Evolutionary conservation across 345 rosid genomes (phyloP).

Genomic region (Dimocarpus longan): DNA sequence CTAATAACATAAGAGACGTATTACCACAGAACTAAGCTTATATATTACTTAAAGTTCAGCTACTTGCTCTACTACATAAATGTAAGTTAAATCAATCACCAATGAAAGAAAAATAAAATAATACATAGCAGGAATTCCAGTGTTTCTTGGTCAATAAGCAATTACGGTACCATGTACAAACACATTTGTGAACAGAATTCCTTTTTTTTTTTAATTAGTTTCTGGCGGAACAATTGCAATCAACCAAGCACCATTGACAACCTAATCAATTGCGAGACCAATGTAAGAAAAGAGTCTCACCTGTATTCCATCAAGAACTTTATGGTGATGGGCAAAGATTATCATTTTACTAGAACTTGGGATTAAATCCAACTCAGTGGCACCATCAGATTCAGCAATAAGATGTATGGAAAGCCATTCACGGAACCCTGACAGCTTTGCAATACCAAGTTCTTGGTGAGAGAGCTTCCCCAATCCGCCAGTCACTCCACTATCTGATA

Average conservation of each 20-base stretch:
- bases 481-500: constrained; percentile 44
- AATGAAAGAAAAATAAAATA: neutral
- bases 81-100: neutral
- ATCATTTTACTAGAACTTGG: constrained; percentile 68
- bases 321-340: constrained; percentile 93
- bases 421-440: constrained; percentile 78
- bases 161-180: neutral
- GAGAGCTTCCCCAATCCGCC: constrained; percentile 52
- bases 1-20: neutral
- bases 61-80: neutral
- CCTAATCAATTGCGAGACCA: neutral
- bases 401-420: constrained; percentile 92
- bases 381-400: constrained; percentile 47
- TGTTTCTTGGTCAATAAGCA: neutral
- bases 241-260: neutral
- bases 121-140: neutral
- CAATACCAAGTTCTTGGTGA: constrained; percentile 87
- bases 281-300: constrained; percentile 40
- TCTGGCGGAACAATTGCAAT: neutral
- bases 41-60: neutral
- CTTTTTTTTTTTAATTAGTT: too few species aligned
- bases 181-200: neutral
- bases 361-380: constrained; percentile 44
- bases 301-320: constrained; percentile 92
- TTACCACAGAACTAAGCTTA: neutral